A percentile compares a stretch with the other conserved stretches of the same genome.
Evolutionary conservation across 257 asterid genomes (phyloP).

Genomic region (Gynochthodes officinalis): DNA sequence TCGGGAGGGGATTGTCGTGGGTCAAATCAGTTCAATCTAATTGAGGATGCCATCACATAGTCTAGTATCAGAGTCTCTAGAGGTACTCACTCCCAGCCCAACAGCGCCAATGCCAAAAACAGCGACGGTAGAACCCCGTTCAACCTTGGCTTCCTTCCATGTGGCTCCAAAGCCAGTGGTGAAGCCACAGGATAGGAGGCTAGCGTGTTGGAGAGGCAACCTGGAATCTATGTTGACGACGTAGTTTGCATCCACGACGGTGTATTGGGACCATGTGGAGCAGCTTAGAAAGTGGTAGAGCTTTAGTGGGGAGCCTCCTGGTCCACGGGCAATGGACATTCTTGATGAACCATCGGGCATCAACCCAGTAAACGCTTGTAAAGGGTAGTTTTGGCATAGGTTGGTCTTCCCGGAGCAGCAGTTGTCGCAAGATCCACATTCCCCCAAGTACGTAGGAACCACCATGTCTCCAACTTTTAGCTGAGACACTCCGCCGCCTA

Average conservation of each 20-base stretch:
- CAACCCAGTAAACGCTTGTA: constrained; percentile 36
- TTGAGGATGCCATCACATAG: no score
- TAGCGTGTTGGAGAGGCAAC: constrained; percentile 49
- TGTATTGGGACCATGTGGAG: constrained; percentile 22
- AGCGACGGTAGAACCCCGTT: constrained; percentile 60
- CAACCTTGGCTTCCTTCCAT: constrained; percentile 19
- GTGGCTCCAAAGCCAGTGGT: constrained; percentile 61
- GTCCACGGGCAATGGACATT: constrained; percentile 43
- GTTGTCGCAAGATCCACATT: constrained; percentile 57
- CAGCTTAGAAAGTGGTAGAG: constrained; percentile 58
- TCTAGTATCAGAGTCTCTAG: no score
- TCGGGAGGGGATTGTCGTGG: no score
- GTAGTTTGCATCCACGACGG: constrained; percentile 47
- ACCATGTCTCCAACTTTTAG: constrained; percentile 55
- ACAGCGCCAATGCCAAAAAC: constrained; percentile 79
- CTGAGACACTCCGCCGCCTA: constrained; percentile 42
- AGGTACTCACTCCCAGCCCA: constrained; percentile 51
- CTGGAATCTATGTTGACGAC: constrained; percentile 51
- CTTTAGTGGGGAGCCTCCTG: background rate
- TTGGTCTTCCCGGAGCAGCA: constrained; percentile 44
- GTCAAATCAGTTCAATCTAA: no score
- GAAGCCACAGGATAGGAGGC: constrained; percentile 67
- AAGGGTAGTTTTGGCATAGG: constrained; percentile 47
- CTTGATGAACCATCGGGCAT: constrained; percentile 63
- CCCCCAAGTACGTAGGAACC: constrained; percentile 61